Base-by-base conservation (phyloP, 805 yeast species). In the Saturnispora kantuleensis region DNA sequence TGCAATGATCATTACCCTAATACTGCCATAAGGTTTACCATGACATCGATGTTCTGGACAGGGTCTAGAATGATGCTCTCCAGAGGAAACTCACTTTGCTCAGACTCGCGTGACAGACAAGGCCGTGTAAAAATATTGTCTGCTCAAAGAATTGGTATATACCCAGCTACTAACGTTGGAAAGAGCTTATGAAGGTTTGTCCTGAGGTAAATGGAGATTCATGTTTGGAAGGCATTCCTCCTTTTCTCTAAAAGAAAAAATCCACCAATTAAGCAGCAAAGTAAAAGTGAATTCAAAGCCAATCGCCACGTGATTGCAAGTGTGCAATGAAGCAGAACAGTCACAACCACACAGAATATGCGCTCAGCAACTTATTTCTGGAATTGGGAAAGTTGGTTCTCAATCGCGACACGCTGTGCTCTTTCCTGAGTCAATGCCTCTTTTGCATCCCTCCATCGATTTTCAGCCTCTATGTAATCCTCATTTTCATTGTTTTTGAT, bases 41-140 rank as follows among this genome's bases (percentile, higher is more conserved):
- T 36, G 10, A 36, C 39, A 18, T 36, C 39, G 30, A 36, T 18
- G 39, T 36, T 28, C 18, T 36, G 39, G n/a, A 36, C 39, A 18
- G 39, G 39, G 39, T 36, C 39, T 11, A 36, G 10, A 10, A 36
- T 36, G 21, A 36, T 36, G 10, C 18, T 16, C n/a, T 36, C 39
- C 5, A 36, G 18, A 5, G 39, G 31, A 10, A 36, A 36, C 29
- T 16, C 31, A 5, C 30, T 31, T n/a, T 28, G 29, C n/a, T 28
- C 39, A 9, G 39, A 36, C 12, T 11, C 18, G 29, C 18, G 17
- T n/a, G 13, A 18, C 6, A 31, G 5, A 21, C 10, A 12, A 3
- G 39, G 39, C 13, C 18, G 8, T 21, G 18, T 5, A 10, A 36
- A 36, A 36, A 21, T 21, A 21, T 36, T 7, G 10, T 36, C 28